Percentiles rank a stretch among this genome's conserved stretches.
phyloP scores from a whole-genome alignment of 441 rosid genomes.

The Gossypium trilobum region DNA sequence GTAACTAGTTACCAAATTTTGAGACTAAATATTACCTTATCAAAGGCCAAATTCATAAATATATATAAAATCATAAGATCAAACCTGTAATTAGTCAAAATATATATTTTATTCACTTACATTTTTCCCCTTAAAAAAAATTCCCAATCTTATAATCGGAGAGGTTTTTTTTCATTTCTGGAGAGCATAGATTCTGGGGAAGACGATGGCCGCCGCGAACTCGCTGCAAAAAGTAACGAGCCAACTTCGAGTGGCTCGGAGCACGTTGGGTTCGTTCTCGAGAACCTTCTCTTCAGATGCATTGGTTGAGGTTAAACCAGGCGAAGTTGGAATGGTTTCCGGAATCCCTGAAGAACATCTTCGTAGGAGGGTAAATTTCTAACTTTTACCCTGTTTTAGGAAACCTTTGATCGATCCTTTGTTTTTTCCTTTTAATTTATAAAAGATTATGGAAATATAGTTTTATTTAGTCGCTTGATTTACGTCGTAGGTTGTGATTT shows the following conservation, averaged over 20 bases:
- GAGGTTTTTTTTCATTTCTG: neutral
- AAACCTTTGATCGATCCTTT: neutral
- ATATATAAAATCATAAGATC: neutral
- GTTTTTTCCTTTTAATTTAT: neutral
- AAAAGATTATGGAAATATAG: neutral
- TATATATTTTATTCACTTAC: neutral
- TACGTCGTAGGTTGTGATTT: constrained; percentile 32
- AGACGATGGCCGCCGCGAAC: constrained; percentile 45
- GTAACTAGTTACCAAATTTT: too few relatives aligned
- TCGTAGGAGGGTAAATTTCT: constrained; percentile 41
- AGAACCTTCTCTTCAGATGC: constrained; percentile 55
- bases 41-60: neutral
- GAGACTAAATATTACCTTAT: too few relatives aligned
- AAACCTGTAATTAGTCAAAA: neutral
- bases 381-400: constrained; percentile 7
- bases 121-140: neutral
- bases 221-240: constrained; percentile 43
- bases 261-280: constrained; percentile 31
- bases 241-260: constrained; percentile 29
- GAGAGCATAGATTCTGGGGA: constrained; percentile 11
- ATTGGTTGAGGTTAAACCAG: constrained; percentile 57
- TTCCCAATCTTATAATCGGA: neutral
- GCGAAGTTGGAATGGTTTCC: constrained; percentile 73
- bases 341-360: constrained; percentile 83
- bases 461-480: neutral